Base-by-base conservation (phyloP, 805 yeast species). In the Schizosaccharomyces lindneri region DNA sequence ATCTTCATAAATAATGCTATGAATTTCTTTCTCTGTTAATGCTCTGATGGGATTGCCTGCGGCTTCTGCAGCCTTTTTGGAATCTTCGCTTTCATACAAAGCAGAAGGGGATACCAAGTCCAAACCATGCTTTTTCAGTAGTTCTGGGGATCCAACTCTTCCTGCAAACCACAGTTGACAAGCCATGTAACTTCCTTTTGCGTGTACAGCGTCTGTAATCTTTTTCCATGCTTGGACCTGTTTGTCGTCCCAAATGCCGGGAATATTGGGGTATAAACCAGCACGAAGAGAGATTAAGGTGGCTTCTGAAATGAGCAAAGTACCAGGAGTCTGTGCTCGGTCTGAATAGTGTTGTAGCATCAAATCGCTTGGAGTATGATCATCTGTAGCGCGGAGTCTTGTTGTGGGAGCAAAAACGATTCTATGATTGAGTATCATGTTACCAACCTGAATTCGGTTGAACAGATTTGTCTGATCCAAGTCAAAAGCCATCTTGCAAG, bases 191-290 rank as follows among this genome's bases (percentile, higher is more conserved):
- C 79, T 76, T 0, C 68, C 67, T 64, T 76, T 73, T 2, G 65
- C 70, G 66, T 79, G 84, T 24, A 79, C 75, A 11, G 71, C 73
- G 29, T 76, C 76, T 36, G 69, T 69, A 46, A 80, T 73, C 59
- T 67, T 67, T 65, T 73, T 74, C 95, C 95, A 88, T 0, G 89
- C 94, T 72, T 84, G 93, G 59, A 87, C 78, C 66, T 85, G 90
- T 67, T 84, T 88, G 69, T 85, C 85, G 0, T 84, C 75, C 89
- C 87, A 85, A 48, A 71, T 63, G 15, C 73, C 71, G n/a, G 41
- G 41, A 7, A 36, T 36, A 13, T 36, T 36, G 15, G 41, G 41
- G 41, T 36, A 63, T 63, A 71, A 17, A 74, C 76, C 75, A 65
- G 75, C 72, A 68, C 70, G 62, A n/a, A 17, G 24, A 9, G 55